Base-by-base conservation (phyloP, 2,329 filamentous ascomycete species). In the Ophiostoma pallidulum region DNA sequence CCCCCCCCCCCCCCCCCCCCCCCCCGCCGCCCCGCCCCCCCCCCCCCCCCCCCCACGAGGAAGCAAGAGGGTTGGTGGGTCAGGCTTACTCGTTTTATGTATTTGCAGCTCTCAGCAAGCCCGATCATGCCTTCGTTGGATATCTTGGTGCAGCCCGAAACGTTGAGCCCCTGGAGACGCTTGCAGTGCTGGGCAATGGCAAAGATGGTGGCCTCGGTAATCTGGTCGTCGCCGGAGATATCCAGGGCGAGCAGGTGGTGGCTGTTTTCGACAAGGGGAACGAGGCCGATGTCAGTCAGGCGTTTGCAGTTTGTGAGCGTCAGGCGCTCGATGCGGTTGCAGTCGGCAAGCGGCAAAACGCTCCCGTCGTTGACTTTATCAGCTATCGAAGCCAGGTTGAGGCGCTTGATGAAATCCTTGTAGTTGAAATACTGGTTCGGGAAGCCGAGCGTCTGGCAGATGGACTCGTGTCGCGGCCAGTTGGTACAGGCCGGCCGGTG, bases 401-500 rank as follows among this genome's bases (percentile, higher is more conserved):
- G 74, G 43, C 92, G 80, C 69, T 90, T 91, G 66, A 98, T 86
- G 57, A 97, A 85, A 54, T 91, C 84, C 55, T 82, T 78, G 64
- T 98, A 98, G 56, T 81, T 77, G 64, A 96, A 98, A 66, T 86
- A 91, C 56, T 86, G 84, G n/a, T 81, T 69, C 29, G 77, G 69
- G 24, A 81, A 74, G 39, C 78, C 75, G 31, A 96, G 78, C 1
- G 91, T 90, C 49, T 76, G 73, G 60, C 89, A 90, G 56, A 98
- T 92, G 55, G 72, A 83, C 58, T 80, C 73, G 58, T 96, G 80
- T 61, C 89, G 89, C 12, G 74, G 67, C 85, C 88, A 96, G 57
- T 81, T 87, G 59, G 84, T 89, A 68, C 92, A 97, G 24, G 87
- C 82, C 1, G 92, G 92, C 33, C 92, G 78, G 64, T 96, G 90